Evolutionary conservation across 2,329 filamentous ascomycete genomes (phyloP).

Genomic region (Nigrospora osmanthi): DNA sequence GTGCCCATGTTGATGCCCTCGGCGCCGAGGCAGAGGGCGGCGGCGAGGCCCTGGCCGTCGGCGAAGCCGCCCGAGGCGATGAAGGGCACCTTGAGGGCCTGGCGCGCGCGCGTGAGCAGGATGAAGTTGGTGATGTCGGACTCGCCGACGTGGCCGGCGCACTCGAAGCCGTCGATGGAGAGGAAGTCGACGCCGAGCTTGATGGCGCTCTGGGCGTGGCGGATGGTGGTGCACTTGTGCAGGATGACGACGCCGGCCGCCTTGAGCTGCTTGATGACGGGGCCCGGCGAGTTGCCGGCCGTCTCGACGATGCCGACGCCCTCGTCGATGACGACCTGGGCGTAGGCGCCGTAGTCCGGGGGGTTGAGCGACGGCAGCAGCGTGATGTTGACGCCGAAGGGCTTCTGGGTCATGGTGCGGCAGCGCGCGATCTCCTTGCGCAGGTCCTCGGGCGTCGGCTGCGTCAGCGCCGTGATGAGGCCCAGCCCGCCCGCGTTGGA

Average conservation of each 20-base stretch:
- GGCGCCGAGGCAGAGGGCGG: conserved; percentile 81
- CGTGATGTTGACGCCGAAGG: conserved; percentile 93
- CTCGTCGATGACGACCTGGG: conserved; percentile 88
- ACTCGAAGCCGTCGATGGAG: conserved; percentile 96
- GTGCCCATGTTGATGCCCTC: conserved; percentile 99
- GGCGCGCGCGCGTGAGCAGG: conserved; percentile 75
- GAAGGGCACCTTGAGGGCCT: conserved; percentile 79
- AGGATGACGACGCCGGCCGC: conserved; percentile 69
- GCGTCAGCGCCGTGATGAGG: conserved; percentile 82
- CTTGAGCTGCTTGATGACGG: conserved; percentile 86
- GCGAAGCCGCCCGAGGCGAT: conserved; percentile 95
- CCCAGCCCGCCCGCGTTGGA: conserved; percentile 78
- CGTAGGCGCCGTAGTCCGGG: conserved; percentile 87
- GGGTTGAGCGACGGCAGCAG: conserved; percentile 84
- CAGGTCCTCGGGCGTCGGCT: conserved; percentile 84
- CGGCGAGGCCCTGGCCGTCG: conserved; percentile 87
- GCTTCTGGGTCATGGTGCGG: conserved; percentile 67
- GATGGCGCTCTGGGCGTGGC: conserved; percentile 83
- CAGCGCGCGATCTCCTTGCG: conserved; percentile 89
- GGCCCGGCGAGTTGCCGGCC: conserved; percentile 79
- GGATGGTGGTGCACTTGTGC: conserved; percentile 96
- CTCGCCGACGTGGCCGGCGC: conserved; percentile 86
- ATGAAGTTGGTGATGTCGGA: conserved; percentile 87
- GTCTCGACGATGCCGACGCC: conserved; percentile 89
- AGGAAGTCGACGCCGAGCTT: conserved; percentile 96